Percentiles rank a stretch among this genome's conserved stretches.
Conservation (phyloP, 306 rosid genomes). For the Lithocarpus polystachyus region DNA sequence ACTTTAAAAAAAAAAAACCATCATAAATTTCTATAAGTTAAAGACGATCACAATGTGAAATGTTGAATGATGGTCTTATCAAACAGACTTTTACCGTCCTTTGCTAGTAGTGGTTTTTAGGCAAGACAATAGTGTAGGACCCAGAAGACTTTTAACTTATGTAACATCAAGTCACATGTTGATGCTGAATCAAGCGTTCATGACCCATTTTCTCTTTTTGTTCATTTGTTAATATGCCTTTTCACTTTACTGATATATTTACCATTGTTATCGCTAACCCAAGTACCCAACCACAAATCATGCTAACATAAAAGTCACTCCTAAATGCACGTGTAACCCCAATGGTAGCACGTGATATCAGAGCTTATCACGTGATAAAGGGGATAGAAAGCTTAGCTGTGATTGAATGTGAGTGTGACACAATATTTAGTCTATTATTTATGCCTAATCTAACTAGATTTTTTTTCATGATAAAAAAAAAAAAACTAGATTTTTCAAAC, state of each 20-base stretch:
- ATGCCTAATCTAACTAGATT: neutral
- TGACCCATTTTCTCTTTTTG: neutral
- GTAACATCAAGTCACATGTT: slow-evolving; percentile 7
- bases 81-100: no score
- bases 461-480: no score
- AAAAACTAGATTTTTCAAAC: neutral
- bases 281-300: no score
- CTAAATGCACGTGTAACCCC: slow-evolving; percentile 10
- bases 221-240: neutral
- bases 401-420: no score
- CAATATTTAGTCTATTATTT: neutral
- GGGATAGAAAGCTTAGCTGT: neutral
- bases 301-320: neutral
- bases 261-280: no score
- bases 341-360: neutral
- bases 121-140: neutral
- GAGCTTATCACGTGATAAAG: slow-evolving; percentile 11
- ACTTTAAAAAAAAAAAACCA: no score
- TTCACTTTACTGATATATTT: no score
- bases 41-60: no score
- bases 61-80: no score
- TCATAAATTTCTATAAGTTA: no score
- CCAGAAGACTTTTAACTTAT: neutral
- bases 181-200: no score
- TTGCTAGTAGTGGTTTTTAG: no score